Evolutionary conservation across 352 stramenopile species (phyloP).

Genomic region (Phytophthora tubulina): DNA sequence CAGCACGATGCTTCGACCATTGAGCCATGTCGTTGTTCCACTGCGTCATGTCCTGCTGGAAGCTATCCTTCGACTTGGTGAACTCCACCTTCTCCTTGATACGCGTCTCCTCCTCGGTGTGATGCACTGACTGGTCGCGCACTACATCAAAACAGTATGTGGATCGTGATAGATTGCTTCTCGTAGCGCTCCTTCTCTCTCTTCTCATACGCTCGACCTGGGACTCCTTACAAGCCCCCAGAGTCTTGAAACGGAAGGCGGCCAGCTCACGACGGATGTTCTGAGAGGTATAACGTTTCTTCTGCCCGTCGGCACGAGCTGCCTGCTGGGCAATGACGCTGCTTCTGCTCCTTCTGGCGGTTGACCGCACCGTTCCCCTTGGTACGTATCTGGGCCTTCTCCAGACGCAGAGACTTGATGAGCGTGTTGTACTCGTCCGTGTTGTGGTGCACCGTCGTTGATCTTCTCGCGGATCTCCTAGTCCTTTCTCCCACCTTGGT

Average conservation of each 20-base stretch:
- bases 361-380: too few relatives aligned
- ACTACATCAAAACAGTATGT: constrained; percentile 90
- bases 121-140: constrained; percentile 70
- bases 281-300: too few relatives aligned
- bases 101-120: constrained; percentile 82
- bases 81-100: constrained; percentile 91
- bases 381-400: too few relatives aligned
- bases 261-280: too few relatives aligned
- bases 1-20: constrained; percentile 87
- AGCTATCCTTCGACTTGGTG: constrained; percentile 89
- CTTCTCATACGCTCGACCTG: constrained; percentile 86
- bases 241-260: constrained; percentile 77
- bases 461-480: too few relatives aligned
- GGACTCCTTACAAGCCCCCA: constrained; percentile 78
- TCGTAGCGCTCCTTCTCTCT: constrained; percentile 80
- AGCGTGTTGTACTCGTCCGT: too few relatives aligned
- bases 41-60: constrained; percentile 88
- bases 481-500: too few relatives aligned
- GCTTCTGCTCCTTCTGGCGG: too few relatives aligned
- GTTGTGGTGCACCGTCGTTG: too few relatives aligned
- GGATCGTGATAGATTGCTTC: constrained; percentile 74
- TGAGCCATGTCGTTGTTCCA: constrained; percentile 92
- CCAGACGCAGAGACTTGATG: too few relatives aligned
- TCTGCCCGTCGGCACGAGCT: too few relatives aligned
- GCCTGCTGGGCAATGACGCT: too few relatives aligned